Evolutionary conservation across 768 basidiomycete species (phyloP).

Genomic region (Termitomyces sp.): DNA sequence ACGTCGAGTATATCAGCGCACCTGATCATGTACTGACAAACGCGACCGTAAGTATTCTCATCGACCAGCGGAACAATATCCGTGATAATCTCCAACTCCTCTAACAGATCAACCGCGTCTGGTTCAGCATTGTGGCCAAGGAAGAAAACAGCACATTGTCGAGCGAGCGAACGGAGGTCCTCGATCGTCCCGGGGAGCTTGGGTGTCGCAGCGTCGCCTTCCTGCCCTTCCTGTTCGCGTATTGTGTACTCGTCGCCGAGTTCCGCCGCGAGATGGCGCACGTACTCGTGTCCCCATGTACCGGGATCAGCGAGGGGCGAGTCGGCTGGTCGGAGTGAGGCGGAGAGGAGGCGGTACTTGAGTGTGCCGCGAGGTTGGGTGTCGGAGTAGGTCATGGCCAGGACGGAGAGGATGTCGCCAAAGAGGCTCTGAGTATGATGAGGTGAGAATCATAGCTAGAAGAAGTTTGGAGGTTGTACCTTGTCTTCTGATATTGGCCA

Average conservation of each 20-base stretch:
- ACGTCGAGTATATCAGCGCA: constrained; percentile 29
- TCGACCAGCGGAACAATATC: constrained; percentile 79
- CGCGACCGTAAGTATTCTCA: constrained; percentile 80
- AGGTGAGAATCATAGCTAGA: neutral
- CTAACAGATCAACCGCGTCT: constrained; percentile 93
- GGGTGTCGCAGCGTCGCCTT: constrained; percentile 18
- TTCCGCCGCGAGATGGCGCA: constrained; percentile 94
- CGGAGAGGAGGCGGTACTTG: constrained; percentile 83
- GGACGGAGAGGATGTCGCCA: constrained; percentile 94
- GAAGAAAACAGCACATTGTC: constrained; percentile 87
- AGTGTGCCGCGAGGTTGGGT: constrained; percentile 95
- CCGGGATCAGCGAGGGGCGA: constrained; percentile 83
- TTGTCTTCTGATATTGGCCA: constrained; percentile 80
- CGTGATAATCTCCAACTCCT: constrained; percentile 89
- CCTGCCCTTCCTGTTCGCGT: constrained; percentile 52
- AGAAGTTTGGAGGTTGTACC: constrained; percentile 31
- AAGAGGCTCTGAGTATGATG: constrained; percentile 70
- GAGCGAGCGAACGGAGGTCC: constrained; percentile 71
- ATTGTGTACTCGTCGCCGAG: constrained; percentile 87
- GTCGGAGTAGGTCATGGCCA: constrained; percentile 99
- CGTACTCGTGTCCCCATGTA: constrained; percentile 99
- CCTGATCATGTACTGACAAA: constrained; percentile 96
- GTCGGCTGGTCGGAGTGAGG: constrained; percentile 59
- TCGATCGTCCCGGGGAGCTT: constrained; percentile 60
- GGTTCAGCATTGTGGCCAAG: constrained; percentile 95